Conservation (phyloP, 768 basidiomycete genomes). For the Leccinum subgranulosum region DNA sequence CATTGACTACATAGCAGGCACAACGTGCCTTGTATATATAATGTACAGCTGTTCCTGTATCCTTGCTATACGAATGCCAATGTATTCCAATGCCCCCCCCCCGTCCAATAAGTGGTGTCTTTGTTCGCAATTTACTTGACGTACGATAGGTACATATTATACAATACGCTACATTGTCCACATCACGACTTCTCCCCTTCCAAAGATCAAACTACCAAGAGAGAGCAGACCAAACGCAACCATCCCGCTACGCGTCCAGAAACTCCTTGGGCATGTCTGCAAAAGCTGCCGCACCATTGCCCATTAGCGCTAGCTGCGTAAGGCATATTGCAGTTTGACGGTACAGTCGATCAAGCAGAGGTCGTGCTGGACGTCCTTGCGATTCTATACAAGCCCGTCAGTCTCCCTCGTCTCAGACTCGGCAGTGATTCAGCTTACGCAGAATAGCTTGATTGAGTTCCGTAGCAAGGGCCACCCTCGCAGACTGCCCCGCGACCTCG, state of each 20-base stretch:
- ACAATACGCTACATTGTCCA: constrained; percentile 17
- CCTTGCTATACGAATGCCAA: constrained; percentile 21
- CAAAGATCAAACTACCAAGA: not conserved
- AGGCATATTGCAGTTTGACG: constrained; percentile 70
- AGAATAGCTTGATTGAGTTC: constrained; percentile 82
- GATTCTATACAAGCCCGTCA: constrained; percentile 49
- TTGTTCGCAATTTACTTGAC: constrained; percentile 3
- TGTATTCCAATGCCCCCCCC: not conserved
- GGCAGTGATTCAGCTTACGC: constrained; percentile 44
- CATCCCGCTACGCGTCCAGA: constrained; percentile 41
- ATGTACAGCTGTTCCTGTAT: constrained; percentile 23
- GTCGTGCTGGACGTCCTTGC: constrained; percentile 67
- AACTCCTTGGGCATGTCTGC: constrained; percentile 78
- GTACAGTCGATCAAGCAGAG: constrained; percentile 74
- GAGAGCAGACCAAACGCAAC: too few species aligned
- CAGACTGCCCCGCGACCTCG: constrained; percentile 65
- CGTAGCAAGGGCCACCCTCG: constrained; percentile 62
- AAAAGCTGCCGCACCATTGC: constrained; percentile 76
- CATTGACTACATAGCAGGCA: not conserved
- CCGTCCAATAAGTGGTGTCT: constrained; percentile 9
- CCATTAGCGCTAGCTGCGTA: constrained; percentile 66
- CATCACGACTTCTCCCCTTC: not conserved
- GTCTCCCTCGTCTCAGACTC: not conserved
- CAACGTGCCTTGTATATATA: not conserved
- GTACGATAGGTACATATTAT: constrained; percentile 9